These are phyloP conservation scores for Yamadazyma diddensiae DNA, from an alignment of 1,139 yeast genomes.

Conservation along the genomic window DNA sequence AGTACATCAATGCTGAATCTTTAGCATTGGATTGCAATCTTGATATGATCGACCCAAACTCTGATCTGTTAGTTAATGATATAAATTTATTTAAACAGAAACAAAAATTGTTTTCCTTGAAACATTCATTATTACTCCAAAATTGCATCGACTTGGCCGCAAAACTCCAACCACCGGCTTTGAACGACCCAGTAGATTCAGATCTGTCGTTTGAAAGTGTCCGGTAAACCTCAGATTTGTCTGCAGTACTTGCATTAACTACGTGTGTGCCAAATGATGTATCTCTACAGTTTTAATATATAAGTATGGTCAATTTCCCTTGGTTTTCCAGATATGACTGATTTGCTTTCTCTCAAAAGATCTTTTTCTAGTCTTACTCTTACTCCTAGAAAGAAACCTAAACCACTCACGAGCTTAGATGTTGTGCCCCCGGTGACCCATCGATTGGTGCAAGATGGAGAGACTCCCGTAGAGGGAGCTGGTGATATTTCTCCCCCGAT, in stretches of 20 bases:
- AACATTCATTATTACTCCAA: neutral
- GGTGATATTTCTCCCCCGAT: neutral
- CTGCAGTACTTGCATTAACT: neutral
- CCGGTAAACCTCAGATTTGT: no score
- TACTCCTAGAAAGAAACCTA: conserved; percentile 3
- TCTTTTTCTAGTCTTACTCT: conserved; percentile 6
- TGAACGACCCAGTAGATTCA: neutral
- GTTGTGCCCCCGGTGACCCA: conserved; percentile 4
- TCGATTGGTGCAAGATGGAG: neutral
- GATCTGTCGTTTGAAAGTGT: conserved; percentile 5
- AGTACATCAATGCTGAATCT: no score
- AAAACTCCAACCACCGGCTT: neutral
- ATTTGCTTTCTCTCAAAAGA: conserved; percentile 7
- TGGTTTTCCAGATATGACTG: neutral
- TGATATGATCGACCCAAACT: neutral
- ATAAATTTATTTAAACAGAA: neutral
- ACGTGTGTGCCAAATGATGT: conserved; percentile 1
- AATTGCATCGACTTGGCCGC: conserved; percentile 2
- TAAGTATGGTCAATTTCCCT: neutral
- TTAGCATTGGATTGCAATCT: neutral
- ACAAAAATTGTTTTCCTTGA: neutral
- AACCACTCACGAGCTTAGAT: conserved; percentile 8
- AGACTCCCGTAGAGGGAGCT: no score
- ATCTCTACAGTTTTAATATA: neutral
- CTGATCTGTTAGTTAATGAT: neutral